Conservation (phyloP, 345 rosid genomes). For the Brassica carinata region DNA sequence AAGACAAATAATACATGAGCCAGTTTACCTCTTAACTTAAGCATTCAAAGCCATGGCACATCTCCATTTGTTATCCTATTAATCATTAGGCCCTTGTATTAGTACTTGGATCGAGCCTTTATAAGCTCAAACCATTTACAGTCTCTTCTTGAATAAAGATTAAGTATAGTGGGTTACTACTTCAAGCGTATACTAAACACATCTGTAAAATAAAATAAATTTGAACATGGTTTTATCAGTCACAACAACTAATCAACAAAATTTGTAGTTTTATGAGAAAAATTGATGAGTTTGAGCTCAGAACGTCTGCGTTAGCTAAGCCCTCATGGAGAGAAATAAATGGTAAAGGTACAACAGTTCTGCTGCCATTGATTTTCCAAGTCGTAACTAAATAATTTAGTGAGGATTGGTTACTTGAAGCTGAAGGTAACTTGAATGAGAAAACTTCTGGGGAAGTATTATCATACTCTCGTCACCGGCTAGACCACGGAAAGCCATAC, state of each 20-base stretch:
- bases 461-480: constrained; percentile 53
- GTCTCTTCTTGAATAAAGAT: neutral
- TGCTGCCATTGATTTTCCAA: constrained; percentile 13
- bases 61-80: neutral
- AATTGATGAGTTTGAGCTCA: neutral
- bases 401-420: constrained; percentile 37
- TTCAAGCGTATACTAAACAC: neutral
- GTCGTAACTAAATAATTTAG: neutral
- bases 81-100: neutral
- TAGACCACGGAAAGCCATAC: constrained; percentile 60
- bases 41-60: neutral
- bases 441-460: constrained; percentile 71
- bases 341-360: neutral
- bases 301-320: constrained; percentile 1
- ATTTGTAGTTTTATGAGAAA: neutral
- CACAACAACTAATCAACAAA: neutral
- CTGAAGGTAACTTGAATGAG: constrained; percentile 61
- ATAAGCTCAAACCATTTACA: neutral
- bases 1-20: neutral
- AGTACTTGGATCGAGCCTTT: neutral
- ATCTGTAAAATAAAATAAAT: neutral
- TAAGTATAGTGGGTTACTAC: neutral
- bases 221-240: neutral
- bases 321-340: neutral
- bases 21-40: neutral